Percentiles rank a stretch among this genome's conserved stretches.
phyloP scores from a whole-genome alignment of 1,139 yeast genomes.

The Scheffersomyces parashehatae region DNA sequence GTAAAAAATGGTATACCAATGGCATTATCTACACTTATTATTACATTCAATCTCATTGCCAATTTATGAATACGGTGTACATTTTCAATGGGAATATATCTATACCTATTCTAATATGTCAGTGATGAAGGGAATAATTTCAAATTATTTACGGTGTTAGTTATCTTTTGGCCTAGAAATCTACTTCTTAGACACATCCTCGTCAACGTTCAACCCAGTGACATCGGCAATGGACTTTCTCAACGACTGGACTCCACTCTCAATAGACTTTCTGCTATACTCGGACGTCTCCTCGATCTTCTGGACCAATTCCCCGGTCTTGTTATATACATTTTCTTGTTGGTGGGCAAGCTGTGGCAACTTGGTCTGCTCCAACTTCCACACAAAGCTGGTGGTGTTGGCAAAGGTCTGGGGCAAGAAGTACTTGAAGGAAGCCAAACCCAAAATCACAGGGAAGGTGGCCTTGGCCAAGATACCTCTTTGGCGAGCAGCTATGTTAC shows the following conservation, averaged over 20 bases:
- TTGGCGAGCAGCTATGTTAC: slow-evolving; percentile 77
- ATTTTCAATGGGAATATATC: too few relatives aligned
- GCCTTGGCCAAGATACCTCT: slow-evolving; percentile 60
- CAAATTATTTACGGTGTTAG: slow-evolving; percentile 5
- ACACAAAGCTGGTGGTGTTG: slow-evolving; percentile 61
- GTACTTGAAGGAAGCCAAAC: slow-evolving; percentile 67
- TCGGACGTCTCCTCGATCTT: slow-evolving; percentile 41
- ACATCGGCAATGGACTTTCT: slow-evolving; percentile 54
- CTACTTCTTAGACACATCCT: slow-evolving; percentile 58
- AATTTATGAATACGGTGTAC: too few relatives aligned
- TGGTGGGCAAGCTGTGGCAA: slow-evolving; percentile 68
- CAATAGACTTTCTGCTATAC: slow-evolving; percentile 40
- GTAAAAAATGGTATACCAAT: too few relatives aligned
- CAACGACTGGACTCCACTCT: slow-evolving; percentile 41
- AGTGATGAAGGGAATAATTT: not conserved
- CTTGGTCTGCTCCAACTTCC: slow-evolving; percentile 64
- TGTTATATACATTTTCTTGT: slow-evolving; percentile 52
- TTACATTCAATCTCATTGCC: too few relatives aligned
- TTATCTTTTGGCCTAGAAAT: too few relatives aligned
- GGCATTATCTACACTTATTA: too few relatives aligned
- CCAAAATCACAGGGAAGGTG: slow-evolving; percentile 65
- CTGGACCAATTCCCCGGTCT: slow-evolving; percentile 48
- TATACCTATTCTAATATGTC: too few relatives aligned
- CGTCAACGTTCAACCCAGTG: slow-evolving; percentile 71
- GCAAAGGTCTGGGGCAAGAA: slow-evolving; percentile 77